Percentiles rank a stretch among this genome's conserved stretches.
Evolutionary conservation across 495 filamentous ascomycete genomes (phyloP).

Genomic region (Hypoxylon lienhwacheense): DNA sequence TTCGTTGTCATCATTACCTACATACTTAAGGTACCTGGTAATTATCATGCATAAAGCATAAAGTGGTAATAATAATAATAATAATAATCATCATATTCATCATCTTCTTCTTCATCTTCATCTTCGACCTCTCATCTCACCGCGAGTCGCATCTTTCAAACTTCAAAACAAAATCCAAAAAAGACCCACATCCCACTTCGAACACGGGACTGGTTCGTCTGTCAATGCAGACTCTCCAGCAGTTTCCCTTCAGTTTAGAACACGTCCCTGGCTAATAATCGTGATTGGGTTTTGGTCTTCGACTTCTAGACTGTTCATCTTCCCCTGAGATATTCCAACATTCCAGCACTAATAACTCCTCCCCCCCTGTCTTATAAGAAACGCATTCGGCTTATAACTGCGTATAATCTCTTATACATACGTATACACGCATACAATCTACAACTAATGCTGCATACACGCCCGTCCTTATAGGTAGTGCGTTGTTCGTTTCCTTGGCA

Average conservation of each 20-base stretch:
- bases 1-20: background rate
- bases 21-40: background rate
- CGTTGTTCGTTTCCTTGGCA: background rate
- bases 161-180: no score
- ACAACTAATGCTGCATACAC: no score
- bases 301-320: background rate
- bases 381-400: background rate
- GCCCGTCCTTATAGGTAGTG: background rate
- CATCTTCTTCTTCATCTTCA: no score
- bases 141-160: background rate
- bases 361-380: background rate
- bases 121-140: background rate
- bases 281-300: slow-evolving; percentile 23
- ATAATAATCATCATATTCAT: no score
- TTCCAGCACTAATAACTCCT: background rate
- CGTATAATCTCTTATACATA: background rate
- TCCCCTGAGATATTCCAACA: slow-evolving; percentile 7
- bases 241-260: slow-evolving; percentile 9
- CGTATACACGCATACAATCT: background rate
- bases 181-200: background rate
- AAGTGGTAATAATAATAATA: no score
- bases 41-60: slow-evolving; percentile 1
- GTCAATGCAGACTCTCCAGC: slow-evolving; percentile 13
- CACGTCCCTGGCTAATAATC: slow-evolving; percentile 7
- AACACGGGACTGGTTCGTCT: background rate